Evolutionary conservation across 1,284 basidiomycete species (phyloP).

Genomic region (Irpex sp.): DNA sequence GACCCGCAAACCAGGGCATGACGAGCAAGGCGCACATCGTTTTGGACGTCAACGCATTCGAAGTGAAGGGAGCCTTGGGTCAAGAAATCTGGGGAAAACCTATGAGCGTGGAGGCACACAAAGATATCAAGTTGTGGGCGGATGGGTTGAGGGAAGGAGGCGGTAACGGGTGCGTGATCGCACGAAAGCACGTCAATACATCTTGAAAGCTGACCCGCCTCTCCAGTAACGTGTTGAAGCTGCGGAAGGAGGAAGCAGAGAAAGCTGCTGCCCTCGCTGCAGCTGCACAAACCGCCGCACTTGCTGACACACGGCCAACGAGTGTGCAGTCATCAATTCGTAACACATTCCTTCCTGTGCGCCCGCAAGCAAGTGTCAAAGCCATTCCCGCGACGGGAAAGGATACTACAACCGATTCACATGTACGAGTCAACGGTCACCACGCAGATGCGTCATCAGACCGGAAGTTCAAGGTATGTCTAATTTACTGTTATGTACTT

Average conservation of each 20-base stretch:
- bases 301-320: background rate
- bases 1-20: slow-evolving; percentile 29
- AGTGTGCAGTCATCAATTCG: background rate
- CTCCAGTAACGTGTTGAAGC: slow-evolving; percentile 12
- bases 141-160: slow-evolving; percentile 46
- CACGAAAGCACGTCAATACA: background rate
- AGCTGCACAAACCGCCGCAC: background rate
- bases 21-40: slow-evolving; percentile 35
- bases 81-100: slow-evolving; percentile 46
- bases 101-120: slow-evolving; percentile 35
- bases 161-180: slow-evolving; percentile 43
- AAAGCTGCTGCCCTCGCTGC: background rate
- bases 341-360: background rate
- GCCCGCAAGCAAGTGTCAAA: background rate
- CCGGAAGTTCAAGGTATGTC: background rate
- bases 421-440: no score
- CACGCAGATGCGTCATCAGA: background rate
- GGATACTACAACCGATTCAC: no score
- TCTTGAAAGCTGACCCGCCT: background rate
- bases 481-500: background rate
- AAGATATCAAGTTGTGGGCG: slow-evolving; percentile 43
- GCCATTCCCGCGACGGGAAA: background rate
- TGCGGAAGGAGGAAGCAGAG: slow-evolving; percentile 3
- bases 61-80: slow-evolving; percentile 35
- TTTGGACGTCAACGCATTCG: slow-evolving; percentile 41